Evolutionary conservation across 2,329 filamentous ascomycete species (phyloP).

Genomic region (Penicillium olsonii): DNA sequence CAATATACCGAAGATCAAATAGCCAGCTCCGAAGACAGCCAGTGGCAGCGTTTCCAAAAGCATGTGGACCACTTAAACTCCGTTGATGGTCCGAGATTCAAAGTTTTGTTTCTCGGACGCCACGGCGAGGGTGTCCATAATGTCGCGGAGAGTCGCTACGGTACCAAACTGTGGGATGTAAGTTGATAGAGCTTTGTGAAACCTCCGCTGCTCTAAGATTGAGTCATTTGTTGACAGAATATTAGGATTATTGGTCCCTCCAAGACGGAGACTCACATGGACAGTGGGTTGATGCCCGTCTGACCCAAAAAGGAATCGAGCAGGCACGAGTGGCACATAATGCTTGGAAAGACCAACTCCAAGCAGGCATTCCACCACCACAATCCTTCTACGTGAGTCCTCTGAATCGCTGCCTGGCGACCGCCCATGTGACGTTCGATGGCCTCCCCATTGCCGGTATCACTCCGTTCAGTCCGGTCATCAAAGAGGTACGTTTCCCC

Average conservation of each 20-base stretch:
- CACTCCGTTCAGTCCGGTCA: constrained; percentile 52
- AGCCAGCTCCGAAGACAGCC: constrained; percentile 37
- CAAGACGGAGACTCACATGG: constrained; percentile 57
- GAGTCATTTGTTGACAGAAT: background rate
- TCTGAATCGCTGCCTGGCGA: constrained; percentile 59
- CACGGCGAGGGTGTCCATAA: constrained; percentile 66
- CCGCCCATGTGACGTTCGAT: constrained; percentile 57
- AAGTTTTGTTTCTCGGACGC: constrained; percentile 60
- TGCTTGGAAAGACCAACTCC: constrained; percentile 53
- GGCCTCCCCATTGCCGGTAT: constrained; percentile 48
- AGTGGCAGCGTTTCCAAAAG: constrained; percentile 57
- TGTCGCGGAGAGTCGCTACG: constrained; percentile 60
- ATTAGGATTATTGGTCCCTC: constrained; percentile 59
- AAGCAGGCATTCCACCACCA: constrained; percentile 53
- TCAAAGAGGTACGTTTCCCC: constrained; percentile 54
- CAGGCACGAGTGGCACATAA: constrained; percentile 51
- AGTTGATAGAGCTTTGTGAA: constrained; percentile 15
- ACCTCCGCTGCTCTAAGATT: background rate
- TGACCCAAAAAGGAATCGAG: constrained; percentile 54
- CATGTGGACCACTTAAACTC: constrained; percentile 51
- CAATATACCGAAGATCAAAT: constrained; percentile 35
- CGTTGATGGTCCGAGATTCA: constrained; percentile 48
- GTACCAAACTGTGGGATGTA: constrained; percentile 62
- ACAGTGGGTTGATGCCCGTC: constrained; percentile 60
- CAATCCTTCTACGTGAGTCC: constrained; percentile 61